Percentiles rank a stretch among this genome's conserved stretches.
Evolutionary conservation across 2,329 filamentous ascomycete species (phyloP).

Genomic region (Aschersonia sp.): DNA sequence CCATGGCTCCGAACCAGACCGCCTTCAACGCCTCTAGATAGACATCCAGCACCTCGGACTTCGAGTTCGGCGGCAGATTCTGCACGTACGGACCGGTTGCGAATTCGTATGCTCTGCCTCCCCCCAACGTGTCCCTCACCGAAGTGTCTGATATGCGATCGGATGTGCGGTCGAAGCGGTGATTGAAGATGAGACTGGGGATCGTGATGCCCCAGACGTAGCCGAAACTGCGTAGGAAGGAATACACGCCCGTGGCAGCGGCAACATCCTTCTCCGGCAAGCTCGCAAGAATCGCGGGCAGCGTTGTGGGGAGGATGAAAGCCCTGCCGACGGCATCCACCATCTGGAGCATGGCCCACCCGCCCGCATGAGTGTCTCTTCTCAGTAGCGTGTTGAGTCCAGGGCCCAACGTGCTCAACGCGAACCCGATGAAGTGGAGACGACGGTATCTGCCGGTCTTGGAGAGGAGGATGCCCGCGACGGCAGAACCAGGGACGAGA

Average conservation of each 20-base stretch:
- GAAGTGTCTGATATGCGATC: conserved; percentile 3
- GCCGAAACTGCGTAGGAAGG: conserved; percentile 32
- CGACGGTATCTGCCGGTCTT: conserved; percentile 13
- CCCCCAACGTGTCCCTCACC: conserved; percentile 4
- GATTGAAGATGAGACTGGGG: conserved; percentile 23
- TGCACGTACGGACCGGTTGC: background rate
- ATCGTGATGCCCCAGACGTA: conserved; percentile 29
- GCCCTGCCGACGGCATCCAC: background rate
- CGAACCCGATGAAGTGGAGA: conserved; percentile 16
- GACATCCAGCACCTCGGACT: background rate
- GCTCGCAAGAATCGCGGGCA: conserved; percentile 27
- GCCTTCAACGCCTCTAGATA: background rate
- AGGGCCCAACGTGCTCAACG: background rate
- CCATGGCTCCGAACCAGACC: background rate
- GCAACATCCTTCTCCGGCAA: conserved; percentile 22
- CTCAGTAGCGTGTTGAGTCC: background rate
- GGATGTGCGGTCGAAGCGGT: conserved; percentile 4
- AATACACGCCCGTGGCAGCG: conserved; percentile 23
- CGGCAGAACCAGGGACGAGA: conserved; percentile 9
- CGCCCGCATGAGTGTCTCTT: background rate
- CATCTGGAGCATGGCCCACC: background rate
- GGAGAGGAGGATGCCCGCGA: conserved; percentile 8
- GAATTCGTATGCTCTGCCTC: conserved; percentile 14
- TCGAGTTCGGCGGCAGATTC: background rate
- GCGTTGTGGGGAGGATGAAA: conserved; percentile 20